These are phyloP conservation scores for Dalbergia cochinchinensis DNA, from an alignment of 306 rosid species.

Conservation along the genomic window DNA sequence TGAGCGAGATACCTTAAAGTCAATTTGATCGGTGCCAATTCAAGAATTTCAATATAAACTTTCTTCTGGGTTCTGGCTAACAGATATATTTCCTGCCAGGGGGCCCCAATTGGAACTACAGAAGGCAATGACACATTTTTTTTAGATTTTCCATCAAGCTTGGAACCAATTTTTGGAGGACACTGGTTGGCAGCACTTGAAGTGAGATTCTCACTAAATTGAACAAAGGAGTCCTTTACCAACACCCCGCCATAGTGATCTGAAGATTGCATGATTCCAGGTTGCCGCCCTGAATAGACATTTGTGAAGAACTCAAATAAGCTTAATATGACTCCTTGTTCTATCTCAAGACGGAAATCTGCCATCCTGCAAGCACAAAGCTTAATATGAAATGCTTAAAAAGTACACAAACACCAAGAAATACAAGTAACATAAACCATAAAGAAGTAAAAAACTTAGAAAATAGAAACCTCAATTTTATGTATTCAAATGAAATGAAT, in stretches of 20 bases:
- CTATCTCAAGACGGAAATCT: constrained; percentile 27
- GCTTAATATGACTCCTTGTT: constrained; percentile 62
- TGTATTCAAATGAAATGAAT: too few species aligned
- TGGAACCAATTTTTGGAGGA: constrained; percentile 50
- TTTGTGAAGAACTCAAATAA: constrained; percentile 79
- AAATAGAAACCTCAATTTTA: too few species aligned
- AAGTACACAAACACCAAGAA: too few species aligned
- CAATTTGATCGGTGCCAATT: constrained; percentile 81
- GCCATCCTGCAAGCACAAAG: too few species aligned
- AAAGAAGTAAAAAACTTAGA: too few species aligned
- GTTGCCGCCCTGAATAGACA: constrained; percentile 66
- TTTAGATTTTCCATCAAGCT: constrained; percentile 50
- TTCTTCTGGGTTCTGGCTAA: constrained; percentile 90
- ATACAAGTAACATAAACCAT: too few species aligned
- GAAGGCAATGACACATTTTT: constrained; percentile 62
- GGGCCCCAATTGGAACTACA: constrained; percentile 92
- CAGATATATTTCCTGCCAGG: constrained; percentile 94
- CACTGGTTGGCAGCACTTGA: constrained; percentile 52
- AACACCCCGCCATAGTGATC: constrained; percentile 52
- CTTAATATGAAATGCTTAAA: too few species aligned
- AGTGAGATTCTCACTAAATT: constrained; percentile 48
- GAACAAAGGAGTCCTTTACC: constrained; percentile 52
- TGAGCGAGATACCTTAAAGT: constrained; percentile 69
- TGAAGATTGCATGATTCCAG: constrained; percentile 58
- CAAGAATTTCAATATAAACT: constrained; percentile 84